Evolutionary conservation across 1,284 basidiomycete species (phyloP).

Genomic region (Inonotus obliquus): DNA sequence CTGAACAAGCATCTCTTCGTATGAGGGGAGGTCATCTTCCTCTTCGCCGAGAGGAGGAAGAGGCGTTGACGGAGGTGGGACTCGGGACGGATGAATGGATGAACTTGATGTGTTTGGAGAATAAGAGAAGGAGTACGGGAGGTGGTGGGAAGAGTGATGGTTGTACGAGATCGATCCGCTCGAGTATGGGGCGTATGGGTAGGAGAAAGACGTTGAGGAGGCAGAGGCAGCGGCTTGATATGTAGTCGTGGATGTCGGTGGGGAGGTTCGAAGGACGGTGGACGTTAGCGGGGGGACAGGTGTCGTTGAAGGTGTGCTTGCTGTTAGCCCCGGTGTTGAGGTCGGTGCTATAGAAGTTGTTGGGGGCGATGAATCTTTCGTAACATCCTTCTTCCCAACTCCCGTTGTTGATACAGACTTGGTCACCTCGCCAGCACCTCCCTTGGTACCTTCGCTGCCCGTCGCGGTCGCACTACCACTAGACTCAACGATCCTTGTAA

Average conservation of each 20-base stretch:
- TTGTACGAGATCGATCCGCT: background rate
- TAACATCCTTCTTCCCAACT: background rate
- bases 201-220: background rate
- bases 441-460: background rate
- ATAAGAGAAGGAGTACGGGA: slow-evolving; percentile 8
- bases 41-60: background rate
- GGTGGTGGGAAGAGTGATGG: background rate
- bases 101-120: background rate
- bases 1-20: slow-evolving; percentile 84
- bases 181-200: background rate
- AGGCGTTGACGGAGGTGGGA: slow-evolving; percentile 2
- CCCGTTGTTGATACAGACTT: background rate
- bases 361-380: background rate
- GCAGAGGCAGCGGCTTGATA: slow-evolving; percentile 6
- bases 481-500: slow-evolving; percentile 6
- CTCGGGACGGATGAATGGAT: background rate
- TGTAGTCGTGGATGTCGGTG: slow-evolving; percentile 7
- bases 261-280: background rate
- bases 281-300: background rate
- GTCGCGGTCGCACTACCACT: background rate
- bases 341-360: background rate
- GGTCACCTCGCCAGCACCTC: background rate
- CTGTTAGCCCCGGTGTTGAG: background rate
- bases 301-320: background rate
- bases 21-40: slow-evolving; percentile 70